Percentiles rank a stretch among this genome's conserved stretches.
These are phyloP conservation scores for Mycena metata DNA, from an alignment of 768 basidiomycete species.

Conservation along the genomic window DNA sequence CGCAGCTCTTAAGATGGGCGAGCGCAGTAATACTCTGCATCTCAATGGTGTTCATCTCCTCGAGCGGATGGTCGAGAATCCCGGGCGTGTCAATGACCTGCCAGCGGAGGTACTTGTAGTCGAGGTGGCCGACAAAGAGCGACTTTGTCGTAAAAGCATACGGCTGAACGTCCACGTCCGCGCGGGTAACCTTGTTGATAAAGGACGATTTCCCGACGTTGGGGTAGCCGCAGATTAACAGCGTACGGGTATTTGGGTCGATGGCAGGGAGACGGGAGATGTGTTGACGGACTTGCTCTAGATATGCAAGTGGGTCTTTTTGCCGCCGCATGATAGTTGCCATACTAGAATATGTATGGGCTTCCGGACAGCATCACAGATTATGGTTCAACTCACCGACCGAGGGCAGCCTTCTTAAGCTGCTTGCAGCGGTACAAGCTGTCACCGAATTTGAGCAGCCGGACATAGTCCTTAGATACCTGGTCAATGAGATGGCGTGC, in stretches of 20 bases:
- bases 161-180: constrained; percentile 99
- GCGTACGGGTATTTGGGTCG: constrained; percentile 97
- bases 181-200: constrained; percentile 99
- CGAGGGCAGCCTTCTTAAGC: constrained; percentile 96
- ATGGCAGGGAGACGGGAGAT: constrained; percentile 98
- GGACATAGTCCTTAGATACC: constrained; percentile 96
- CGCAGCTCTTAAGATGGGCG: constrained; percentile 93
- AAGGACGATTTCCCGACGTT: constrained; percentile 99
- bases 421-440: constrained; percentile 98
- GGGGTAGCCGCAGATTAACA: constrained; percentile 98
- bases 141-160: constrained; percentile 99
- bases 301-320: constrained; percentile 98
- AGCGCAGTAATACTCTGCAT: constrained; percentile 99
- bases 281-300: constrained; percentile 99
- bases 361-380: neutral
- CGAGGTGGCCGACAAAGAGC: constrained; percentile 97
- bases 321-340: constrained; percentile 98
- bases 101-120: constrained; percentile 99
- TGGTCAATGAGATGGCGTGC: constrained; percentile 97
- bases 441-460: constrained; percentile 98
- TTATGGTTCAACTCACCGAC: constrained; percentile 73
- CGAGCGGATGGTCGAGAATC: constrained; percentile 96
- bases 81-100: constrained; percentile 99
- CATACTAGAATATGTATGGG: constrained; percentile 71
- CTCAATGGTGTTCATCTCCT: constrained; percentile 99